Conservation (phyloP, 139 green algal species). For the Zygnema cylindricum region DNA sequence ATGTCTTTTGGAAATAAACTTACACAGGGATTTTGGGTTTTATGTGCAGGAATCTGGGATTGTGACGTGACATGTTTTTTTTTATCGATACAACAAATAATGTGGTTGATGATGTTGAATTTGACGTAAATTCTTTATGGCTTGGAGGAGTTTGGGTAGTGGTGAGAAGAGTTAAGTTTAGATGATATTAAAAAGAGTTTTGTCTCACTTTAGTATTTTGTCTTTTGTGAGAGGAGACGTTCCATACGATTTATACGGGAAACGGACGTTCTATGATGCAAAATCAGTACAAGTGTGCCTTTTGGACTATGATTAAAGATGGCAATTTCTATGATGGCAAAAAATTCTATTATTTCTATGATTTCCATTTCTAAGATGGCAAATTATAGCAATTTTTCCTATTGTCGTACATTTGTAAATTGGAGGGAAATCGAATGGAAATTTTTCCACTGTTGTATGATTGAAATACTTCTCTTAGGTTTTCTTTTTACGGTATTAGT, state of each 20-base stretch:
- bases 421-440: too few relatives aligned
- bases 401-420: too few relatives aligned
- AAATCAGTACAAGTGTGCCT: conserved; percentile 53
- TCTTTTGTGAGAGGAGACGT: conserved; percentile 12
- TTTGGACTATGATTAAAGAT: conserved; percentile 62
- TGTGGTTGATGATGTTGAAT: conserved; percentile 92
- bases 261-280: conserved; percentile 59
- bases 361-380: too few relatives aligned
- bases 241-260: conserved; percentile 56
- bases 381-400: too few relatives aligned
- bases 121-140: conserved; percentile 69
- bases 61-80: conserved; percentile 91
- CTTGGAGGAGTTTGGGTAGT: conserved; percentile 71
- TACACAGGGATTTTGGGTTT: too few relatives aligned
- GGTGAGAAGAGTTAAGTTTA: conserved; percentile 60
- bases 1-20: too few relatives aligned
- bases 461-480: too few relatives aligned
- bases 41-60: conserved; percentile 81
- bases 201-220: conserved; percentile 35
- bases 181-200: conserved; percentile 49
- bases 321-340: too few relatives aligned
- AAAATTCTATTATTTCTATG: too few relatives aligned
- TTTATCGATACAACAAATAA: conserved; percentile 99
- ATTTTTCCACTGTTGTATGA: too few relatives aligned
- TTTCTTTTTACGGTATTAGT: too few relatives aligned